Percentiles rank a stretch among this genome's conserved stretches.
Evolutionary conservation across 2,329 filamentous ascomycete genomes (phyloP).

Genomic region (Colletotrichum higginsianum): DNA sequence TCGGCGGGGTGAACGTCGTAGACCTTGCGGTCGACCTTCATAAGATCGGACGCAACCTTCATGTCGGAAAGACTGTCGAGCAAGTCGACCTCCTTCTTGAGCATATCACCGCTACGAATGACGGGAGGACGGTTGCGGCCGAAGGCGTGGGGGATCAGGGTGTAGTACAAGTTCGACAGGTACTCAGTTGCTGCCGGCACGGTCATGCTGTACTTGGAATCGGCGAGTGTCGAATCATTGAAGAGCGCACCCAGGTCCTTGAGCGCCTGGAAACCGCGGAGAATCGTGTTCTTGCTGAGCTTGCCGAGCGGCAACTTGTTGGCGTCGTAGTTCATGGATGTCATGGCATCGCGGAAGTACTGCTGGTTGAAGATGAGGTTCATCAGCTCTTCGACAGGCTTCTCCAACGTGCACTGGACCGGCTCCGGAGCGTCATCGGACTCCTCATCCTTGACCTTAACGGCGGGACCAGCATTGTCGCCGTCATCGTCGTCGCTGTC

Average conservation of each 20-base stretch:
- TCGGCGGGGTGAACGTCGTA: conserved; percentile 76
- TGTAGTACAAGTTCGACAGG: conserved; percentile 85
- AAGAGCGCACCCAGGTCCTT: conserved; percentile 81
- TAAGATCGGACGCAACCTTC: conserved; percentile 84
- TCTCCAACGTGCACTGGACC: conserved; percentile 70
- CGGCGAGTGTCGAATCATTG: conserved; percentile 64
- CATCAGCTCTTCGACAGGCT: conserved; percentile 78
- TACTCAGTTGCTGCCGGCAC: conserved; percentile 65
- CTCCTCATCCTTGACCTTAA: conserved; percentile 50
- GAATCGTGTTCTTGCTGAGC: conserved; percentile 84
- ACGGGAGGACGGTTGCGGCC: conserved; percentile 81
- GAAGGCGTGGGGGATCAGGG: conserved; percentile 85
- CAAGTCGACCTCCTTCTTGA: conserved; percentile 85
- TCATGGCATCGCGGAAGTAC: conserved; percentile 78
- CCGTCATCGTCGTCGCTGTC: conserved; percentile 56
- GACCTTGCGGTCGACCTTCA: conserved; percentile 72
- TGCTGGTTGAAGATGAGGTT: conserved; percentile 86
- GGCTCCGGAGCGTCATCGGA: conserved; percentile 47
- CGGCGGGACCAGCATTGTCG: conserved; percentile 36
- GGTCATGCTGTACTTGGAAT: conserved; percentile 57
- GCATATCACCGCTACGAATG: conserved; percentile 67
- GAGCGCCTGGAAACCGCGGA: conserved; percentile 80
- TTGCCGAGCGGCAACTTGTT: conserved; percentile 88
- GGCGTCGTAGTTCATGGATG: conserved; percentile 77
- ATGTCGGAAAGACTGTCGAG: conserved; percentile 88